Evolutionary conservation across 306 rosid genomes (phyloP), one percentile per base, ranked within the genome.

Genomic region (Biancaea sappan): DNA sequence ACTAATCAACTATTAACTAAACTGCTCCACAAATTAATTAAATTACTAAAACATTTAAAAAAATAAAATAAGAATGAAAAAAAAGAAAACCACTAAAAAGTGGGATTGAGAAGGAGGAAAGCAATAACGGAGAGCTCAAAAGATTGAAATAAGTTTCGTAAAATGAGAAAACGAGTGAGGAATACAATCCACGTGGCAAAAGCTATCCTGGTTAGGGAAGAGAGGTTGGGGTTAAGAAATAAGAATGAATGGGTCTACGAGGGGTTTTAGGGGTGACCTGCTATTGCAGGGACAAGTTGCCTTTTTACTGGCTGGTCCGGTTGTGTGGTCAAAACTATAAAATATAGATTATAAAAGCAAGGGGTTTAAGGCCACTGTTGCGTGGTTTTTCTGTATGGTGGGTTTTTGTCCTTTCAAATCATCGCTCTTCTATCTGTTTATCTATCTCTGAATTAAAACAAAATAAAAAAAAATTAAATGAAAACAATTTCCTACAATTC

Each of bases 361-460:
- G 72, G 93, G 98, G 96, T 88, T 92, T 88, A 88, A 81, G 86
- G 85, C 66, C 62, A 84, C 84, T 88, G 88, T 90, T 84, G 85
- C 84, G 69, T 86, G 81, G 77, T 79, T 80, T 85, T 84, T 79
- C 80, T 79, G 34, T 51, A 77, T 46, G 77, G 73, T 80, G 84
- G 81, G 87, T 76, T 76, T 74, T 76, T 81, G 83, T 86, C 86
- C 66, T 67, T 56, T 56, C 40, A 68, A 71, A 65, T 44, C 21
- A 77, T 76, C 24, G 69, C n/a, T n/a, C n/a, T n/a, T n/a, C 81
- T 54, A 43, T 66, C 64, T 53, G 70, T 81, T 66, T 76, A 72
- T 77, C 81, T 58, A 48, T 59, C 68, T 51, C 77, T 31, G 25
- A 54, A 78, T 43, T 44, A 40, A 77, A 54, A 8, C 3, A 8